Evolutionary conservation across 1,139 yeast species (phyloP).

Genomic region (Hyphopichia wangnamkhiaoensis): DNA sequence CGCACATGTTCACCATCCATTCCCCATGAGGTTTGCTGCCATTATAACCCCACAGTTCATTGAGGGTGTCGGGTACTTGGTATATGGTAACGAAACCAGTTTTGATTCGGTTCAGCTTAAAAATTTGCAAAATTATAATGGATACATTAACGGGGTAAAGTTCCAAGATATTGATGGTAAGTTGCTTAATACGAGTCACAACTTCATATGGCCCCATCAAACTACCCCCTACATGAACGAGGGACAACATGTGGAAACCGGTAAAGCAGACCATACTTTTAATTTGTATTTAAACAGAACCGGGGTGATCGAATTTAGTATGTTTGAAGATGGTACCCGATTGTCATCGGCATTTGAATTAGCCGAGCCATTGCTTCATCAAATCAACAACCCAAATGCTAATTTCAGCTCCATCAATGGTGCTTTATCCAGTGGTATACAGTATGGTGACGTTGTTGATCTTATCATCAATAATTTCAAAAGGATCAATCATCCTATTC

Average conservation of each 20-base stretch:
- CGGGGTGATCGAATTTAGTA: slow-evolving; percentile 26
- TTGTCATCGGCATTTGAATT: slow-evolving; percentile 20
- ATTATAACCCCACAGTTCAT: slow-evolving; percentile 29
- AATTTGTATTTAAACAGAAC: slow-evolving; percentile 23
- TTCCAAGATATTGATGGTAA: slow-evolving; percentile 22
- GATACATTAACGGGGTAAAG: slow-evolving; percentile 12
- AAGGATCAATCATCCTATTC: slow-evolving; percentile 33
- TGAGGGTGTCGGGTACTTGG: slow-evolving; percentile 28
- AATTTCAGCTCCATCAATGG: slow-evolving; percentile 9
- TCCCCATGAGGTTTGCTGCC: slow-evolving; percentile 29
- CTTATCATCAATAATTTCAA: slow-evolving; percentile 27
- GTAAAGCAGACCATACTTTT: slow-evolving; percentile 24
- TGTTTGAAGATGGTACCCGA: slow-evolving; percentile 22
- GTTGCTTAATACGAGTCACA: slow-evolving; percentile 8
- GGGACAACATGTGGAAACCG: slow-evolving; percentile 10
- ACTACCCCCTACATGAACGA: slow-evolving; percentile 16
- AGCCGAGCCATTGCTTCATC: slow-evolving; percentile 16
- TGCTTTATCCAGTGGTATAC: slow-evolving; percentile 18
- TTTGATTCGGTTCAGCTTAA: slow-evolving; percentile 7
- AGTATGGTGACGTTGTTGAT: slow-evolving; percentile 28
- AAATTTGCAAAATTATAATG: slow-evolving; percentile 7
- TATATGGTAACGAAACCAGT: slow-evolving; percentile 17
- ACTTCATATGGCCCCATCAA: slow-evolving; percentile 17
- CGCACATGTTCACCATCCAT: slow-evolving; percentile 13
- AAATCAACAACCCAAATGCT: slow-evolving; percentile 5